Conservation (phyloP, 2,329 filamentous ascomycete species). For the Rhinocladiella similis region DNA sequence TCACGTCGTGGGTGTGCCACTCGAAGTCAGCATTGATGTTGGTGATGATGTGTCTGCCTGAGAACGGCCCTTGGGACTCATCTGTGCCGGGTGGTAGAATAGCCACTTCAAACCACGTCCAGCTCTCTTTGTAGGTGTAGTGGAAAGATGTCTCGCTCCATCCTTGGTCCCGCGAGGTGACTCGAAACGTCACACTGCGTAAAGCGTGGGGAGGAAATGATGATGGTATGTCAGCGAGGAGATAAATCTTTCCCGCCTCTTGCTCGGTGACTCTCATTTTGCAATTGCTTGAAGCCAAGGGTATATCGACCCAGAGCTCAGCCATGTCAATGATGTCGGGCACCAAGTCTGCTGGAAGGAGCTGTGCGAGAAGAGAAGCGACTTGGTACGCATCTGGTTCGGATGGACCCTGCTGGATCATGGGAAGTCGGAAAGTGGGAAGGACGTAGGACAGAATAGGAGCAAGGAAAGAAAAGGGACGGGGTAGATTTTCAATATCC, state of each 20-base stretch:
- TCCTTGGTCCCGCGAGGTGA: constrained; percentile 17
- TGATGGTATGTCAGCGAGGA: constrained; percentile 5
- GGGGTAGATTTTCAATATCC: not conserved
- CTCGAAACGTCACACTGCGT: constrained; percentile 12
- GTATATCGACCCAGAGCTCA: constrained; percentile 19
- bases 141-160: constrained; percentile 11
- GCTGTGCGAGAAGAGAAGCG: constrained; percentile 22
- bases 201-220: constrained; percentile 8
- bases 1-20: constrained; percentile 16
- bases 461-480: not conserved
- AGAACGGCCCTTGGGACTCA: not conserved
- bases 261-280: constrained; percentile 1
- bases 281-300: constrained; percentile 9
- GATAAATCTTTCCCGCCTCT: constrained; percentile 6
- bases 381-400: constrained; percentile 16
- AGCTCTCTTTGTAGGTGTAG: constrained; percentile 17
- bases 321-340: constrained; percentile 24
- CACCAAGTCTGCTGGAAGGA: constrained; percentile 21
- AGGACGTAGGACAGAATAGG: not conserved
- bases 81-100: constrained; percentile 5
- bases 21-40: constrained; percentile 21
- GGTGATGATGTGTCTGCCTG: constrained; percentile 13
- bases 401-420: constrained; percentile 7
- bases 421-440: constrained; percentile 3
- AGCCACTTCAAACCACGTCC: constrained; percentile 24